Evolutionary conservation across 208 protist genomes (phyloP).

Genomic region (Acanthamoeba healyi): DNA sequence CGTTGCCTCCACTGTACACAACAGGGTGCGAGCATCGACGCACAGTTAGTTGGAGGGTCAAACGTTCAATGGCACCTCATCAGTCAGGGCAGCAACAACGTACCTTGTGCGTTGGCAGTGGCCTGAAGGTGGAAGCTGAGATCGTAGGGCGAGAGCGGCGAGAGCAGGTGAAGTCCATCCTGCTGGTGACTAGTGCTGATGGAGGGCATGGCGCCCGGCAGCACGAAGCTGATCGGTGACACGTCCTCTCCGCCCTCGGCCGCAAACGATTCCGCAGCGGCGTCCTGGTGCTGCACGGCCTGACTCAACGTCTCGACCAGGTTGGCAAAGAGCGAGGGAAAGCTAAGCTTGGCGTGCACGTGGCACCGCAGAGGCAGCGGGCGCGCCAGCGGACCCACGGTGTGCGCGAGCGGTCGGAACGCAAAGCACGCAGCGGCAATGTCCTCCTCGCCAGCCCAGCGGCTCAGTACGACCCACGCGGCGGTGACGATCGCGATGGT

Average conservation of each 20-base stretch:
- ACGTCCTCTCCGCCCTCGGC: constrained; percentile 15
- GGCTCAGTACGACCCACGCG: constrained; percentile 28
- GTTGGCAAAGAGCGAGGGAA: not conserved
- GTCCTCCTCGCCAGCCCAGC: constrained; percentile 42
- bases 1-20: not conserved
- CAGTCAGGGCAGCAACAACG: too few relatives aligned
- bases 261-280: not conserved
- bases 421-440: constrained; percentile 9
- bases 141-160: constrained; percentile 26
- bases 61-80: too few relatives aligned
- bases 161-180: not conserved
- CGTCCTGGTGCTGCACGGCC: not conserved
- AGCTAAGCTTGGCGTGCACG: constrained; percentile 31
- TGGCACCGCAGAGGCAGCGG: constrained; percentile 34
- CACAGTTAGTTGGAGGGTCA: not conserved
- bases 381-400: constrained; percentile 15
- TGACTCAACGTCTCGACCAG: constrained; percentile 6
- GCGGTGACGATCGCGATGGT: constrained; percentile 30
- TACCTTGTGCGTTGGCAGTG: not conserved
- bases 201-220: not conserved
- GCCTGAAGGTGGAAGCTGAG: not conserved
- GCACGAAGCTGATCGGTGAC: constrained; percentile 31
- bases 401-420: not conserved
- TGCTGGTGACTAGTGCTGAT: not conserved
- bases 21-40: not conserved